These are phyloP conservation scores for Hordeum marinum DNA, from an alignment of 176 grass and related monocot genomes.

Conservation along the genomic window DNA sequence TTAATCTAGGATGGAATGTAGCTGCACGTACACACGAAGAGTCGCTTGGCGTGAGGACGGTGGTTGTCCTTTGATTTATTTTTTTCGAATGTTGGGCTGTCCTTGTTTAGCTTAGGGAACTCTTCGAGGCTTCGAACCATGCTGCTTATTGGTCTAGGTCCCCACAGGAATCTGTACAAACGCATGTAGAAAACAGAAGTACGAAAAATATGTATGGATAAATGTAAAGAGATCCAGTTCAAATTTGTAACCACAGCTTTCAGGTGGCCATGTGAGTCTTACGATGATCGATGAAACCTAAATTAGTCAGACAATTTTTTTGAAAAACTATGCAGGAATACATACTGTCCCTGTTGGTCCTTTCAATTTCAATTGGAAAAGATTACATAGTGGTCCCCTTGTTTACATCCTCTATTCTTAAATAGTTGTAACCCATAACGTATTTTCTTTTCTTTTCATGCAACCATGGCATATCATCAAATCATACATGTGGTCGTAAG, in stretches of 20 bases:
- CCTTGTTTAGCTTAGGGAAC: background rate
- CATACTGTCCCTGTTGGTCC: too few species aligned
- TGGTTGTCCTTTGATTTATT: too few species aligned
- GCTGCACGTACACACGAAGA: background rate
- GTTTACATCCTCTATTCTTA: too few species aligned
- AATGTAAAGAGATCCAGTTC: background rate
- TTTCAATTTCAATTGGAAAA: too few species aligned
- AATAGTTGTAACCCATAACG: too few species aligned
- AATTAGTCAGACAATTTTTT: background rate
- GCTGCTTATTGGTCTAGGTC: background rate
- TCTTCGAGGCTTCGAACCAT: background rate
- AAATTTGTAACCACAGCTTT: background rate
- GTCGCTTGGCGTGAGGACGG: background rate
- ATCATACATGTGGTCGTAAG: too few species aligned
- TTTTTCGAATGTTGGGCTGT: background rate
- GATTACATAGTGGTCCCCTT: too few species aligned
- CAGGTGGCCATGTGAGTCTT: constrained; percentile 15
- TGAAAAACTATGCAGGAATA: background rate
- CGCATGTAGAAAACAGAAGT: background rate
- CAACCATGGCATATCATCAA: too few species aligned
- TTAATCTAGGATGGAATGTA: background rate
- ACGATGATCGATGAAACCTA: background rate
- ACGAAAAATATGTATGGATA: background rate
- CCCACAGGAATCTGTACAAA: background rate
- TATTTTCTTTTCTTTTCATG: too few species aligned